A percentile compares a stretch with the other conserved stretches of the same genome.
Evolutionary conservation across 345 rosid species (phyloP).

Genomic region (Sonneratia alba): DNA sequence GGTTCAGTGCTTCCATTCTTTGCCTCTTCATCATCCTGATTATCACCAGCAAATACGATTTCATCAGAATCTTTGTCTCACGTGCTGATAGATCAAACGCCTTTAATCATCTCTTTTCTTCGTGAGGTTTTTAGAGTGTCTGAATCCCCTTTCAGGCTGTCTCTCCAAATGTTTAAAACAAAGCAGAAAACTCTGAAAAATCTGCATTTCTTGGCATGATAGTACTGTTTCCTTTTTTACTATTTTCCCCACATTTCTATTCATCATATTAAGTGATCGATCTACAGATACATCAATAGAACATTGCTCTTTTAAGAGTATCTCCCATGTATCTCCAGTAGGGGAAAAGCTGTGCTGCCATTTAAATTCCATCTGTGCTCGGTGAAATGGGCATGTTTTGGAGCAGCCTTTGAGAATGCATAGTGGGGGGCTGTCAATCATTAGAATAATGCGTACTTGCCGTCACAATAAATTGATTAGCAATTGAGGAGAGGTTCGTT

Average conservation of each 20-base stretch:
- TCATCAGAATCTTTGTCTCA: conserved; percentile 6
- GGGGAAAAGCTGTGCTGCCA: conserved; percentile 9
- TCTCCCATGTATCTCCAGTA: background rate
- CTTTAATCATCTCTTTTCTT: background rate
- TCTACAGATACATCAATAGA: background rate
- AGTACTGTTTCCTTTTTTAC: background rate
- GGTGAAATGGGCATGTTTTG: conserved; percentile 1
- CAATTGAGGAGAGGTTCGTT: background rate
- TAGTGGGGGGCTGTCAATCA: background rate
- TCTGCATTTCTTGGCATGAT: background rate
- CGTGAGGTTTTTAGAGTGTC: background rate
- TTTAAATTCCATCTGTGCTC: background rate
- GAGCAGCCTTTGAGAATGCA: conserved; percentile 3
- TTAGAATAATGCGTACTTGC: background rate
- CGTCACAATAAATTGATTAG: background rate
- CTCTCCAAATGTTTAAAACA: background rate
- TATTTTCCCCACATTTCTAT: background rate
- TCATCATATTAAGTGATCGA: background rate
- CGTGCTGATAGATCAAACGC: conserved; percentile 9
- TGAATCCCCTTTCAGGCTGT: conserved; percentile 2
- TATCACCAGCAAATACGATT: background rate
- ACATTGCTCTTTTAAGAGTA: background rate
- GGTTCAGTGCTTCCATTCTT: background rate
- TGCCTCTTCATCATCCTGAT: background rate
- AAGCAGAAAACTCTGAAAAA: background rate